Evolutionary conservation across 257 asterid species (phyloP).

Genomic region (Penstemon barbatus): DNA sequence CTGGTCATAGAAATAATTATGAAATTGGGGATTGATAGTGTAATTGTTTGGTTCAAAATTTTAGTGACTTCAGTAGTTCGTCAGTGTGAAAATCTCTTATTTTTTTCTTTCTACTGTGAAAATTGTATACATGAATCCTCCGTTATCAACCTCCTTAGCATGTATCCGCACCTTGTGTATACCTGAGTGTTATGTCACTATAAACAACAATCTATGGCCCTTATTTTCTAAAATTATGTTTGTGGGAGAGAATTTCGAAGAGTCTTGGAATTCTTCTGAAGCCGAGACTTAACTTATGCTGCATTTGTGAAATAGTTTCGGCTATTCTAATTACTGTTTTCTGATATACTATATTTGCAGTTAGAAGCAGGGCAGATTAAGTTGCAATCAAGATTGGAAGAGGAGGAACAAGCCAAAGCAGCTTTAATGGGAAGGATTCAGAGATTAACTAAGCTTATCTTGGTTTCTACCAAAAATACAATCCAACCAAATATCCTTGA

Average conservation of each 20-base stretch:
- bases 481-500: constrained; percentile 48
- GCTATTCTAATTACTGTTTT: constrained; percentile 19
- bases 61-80: neutral
- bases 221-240: constrained; percentile 5
- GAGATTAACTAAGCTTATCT: constrained; percentile 75
- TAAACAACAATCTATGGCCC: neutral
- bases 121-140: neutral
- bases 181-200: constrained; percentile 4
- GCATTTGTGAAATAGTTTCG: constrained; percentile 13
- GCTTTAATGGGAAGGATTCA: constrained; percentile 92
- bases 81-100: constrained; percentile 9
- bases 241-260: constrained; percentile 1
- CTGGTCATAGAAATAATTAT: neutral
- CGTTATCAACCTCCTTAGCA: constrained; percentile 9
- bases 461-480: constrained; percentile 77
- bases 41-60: neutral
- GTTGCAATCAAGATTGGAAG: constrained; percentile 84
- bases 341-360: constrained; percentile 42
- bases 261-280: constrained; percentile 1
- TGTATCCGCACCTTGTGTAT: neutral
- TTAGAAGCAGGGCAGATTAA: constrained; percentile 83
- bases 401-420: constrained; percentile 90
- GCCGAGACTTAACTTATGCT: constrained; percentile 8
- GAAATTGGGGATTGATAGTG: neutral
- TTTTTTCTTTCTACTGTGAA: constrained; percentile 2